Base-by-base conservation (phyloP, 2,329 filamentous ascomycete species). In the Venturia carpophila region DNA sequence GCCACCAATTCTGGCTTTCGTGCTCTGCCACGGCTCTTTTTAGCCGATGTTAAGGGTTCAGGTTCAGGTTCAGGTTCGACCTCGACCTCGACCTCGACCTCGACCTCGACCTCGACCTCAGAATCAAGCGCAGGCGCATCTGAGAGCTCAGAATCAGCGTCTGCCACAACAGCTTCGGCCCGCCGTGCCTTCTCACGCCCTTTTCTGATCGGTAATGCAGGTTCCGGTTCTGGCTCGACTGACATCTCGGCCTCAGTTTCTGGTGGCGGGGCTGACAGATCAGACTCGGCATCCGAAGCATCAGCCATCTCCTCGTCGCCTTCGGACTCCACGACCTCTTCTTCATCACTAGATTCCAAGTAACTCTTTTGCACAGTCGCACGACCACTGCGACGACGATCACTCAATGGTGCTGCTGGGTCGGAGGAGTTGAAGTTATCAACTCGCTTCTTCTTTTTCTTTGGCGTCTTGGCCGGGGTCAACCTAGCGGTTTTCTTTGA, bases 281-380 rank as follows among this genome's bases (percentile, higher is more conserved):
- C 52, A n/a, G 52, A 37, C 60, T 43, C 43, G 24, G 41, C 61
- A 21, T 63, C 61, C 15, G 41, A 43, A 39, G n/a, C 63, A 30
- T 39, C 63, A 13, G 47, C 17, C 30, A 42, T 37, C 30, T 56
- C 47, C 39, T 56, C 63, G n/a, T 58, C 52, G 17, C 21, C 34
- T 1, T 49, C 45, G 45, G 42, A 17, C 11, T 42, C 37, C 49
- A 64, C 41, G 19, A 17, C 47, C 37, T 65, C 76, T 34, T 79
- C 78, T 55, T 76, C 77, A 63, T 75, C 77, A 43, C 74, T 76
- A 21, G 75, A 68, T 64, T 81, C 79, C 3, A 75, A 73, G 66
- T 82, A 82, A 69, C 75, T 81, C 68, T 77, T 79, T 58, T 62
- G 71, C 64, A 70, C 71, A 1, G 74, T 75, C 21, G 77, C 72